A percentile compares a stretch with the other conserved stretches of the same genome.
These are phyloP conservation scores for Bombardia bombarda DNA, from an alignment of 495 filamentous ascomycete species.

Conservation along the genomic window DNA sequence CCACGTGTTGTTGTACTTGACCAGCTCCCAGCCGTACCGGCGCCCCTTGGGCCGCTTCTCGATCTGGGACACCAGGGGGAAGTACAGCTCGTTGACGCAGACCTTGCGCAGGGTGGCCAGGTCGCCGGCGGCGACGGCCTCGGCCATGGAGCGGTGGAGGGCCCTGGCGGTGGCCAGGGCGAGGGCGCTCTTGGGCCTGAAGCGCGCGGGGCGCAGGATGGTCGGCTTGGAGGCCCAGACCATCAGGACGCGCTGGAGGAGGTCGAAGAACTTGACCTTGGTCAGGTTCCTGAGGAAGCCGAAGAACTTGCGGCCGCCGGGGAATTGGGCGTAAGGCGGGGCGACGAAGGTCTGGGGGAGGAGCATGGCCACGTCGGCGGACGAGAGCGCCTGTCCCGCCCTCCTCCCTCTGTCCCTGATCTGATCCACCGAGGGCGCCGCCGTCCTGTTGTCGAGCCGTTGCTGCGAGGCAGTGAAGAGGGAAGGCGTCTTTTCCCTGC, in stretches of 20 bases:
- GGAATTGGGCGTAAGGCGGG: slow-evolving; percentile 10
- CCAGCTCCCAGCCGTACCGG: slow-evolving; percentile 57
- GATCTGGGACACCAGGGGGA: slow-evolving; percentile 49
- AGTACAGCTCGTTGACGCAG: slow-evolving; percentile 52
- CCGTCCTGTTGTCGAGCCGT: background rate
- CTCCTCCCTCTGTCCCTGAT: background rate
- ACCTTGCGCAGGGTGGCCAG: slow-evolving; percentile 45
- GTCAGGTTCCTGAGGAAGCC: slow-evolving; percentile 13
- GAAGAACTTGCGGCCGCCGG: slow-evolving; percentile 5
- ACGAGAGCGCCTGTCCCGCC: background rate
- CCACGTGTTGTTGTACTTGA: slow-evolving; percentile 44
- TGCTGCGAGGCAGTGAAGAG: too few species aligned
- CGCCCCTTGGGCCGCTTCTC: slow-evolving; percentile 38
- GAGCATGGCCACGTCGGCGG: slow-evolving; percentile 3
- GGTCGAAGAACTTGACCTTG: slow-evolving; percentile 5
- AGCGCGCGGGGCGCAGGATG: slow-evolving; percentile 16
- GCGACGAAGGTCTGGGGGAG: slow-evolving; percentile 13
- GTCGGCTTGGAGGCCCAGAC: slow-evolving; percentile 22
- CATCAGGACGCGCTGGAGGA: slow-evolving; percentile 1
- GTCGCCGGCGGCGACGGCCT: slow-evolving; percentile 62
- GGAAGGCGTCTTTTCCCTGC: too few species aligned
- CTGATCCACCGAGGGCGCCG: background rate
- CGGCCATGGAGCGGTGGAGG: slow-evolving; percentile 63
- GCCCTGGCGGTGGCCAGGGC: slow-evolving; percentile 45
- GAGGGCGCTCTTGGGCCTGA: slow-evolving; percentile 31